Evolutionary conservation across 176 grass and related monocot genomes (phyloP).

Genomic region (Ampelocalamus luodianensis): DNA sequence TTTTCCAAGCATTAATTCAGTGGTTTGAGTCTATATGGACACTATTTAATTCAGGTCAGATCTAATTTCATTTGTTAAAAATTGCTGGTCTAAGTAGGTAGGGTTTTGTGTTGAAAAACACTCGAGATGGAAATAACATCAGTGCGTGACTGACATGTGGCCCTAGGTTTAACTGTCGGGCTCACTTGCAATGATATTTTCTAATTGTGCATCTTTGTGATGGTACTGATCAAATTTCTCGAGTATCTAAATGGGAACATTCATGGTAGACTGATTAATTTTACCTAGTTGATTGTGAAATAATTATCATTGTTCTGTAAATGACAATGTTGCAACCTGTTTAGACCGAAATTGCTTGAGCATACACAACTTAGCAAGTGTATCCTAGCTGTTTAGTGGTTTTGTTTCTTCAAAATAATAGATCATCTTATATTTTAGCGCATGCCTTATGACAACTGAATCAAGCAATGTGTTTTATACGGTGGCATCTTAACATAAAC

Average conservation of each 20-base stretch:
- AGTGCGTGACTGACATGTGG: background rate
- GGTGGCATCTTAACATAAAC: slow-evolving; percentile 43
- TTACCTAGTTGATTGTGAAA: background rate
- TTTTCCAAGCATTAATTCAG: background rate
- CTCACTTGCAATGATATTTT: background rate
- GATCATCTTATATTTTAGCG: background rate
- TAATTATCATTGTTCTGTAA: slow-evolving; percentile 2
- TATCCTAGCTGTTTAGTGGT: background rate
- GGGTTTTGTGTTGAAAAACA: background rate
- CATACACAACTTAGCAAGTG: slow-evolving; percentile 7
- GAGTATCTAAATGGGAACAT: background rate
- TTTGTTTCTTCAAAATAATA: background rate
- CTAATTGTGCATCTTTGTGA: slow-evolving; percentile 4
- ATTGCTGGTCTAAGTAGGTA: background rate
- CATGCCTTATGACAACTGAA: slow-evolving; percentile 16
- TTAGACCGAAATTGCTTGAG: background rate
- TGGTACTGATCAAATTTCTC: background rate
- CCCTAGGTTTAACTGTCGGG: background rate
- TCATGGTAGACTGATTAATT: slow-evolving; percentile 22
- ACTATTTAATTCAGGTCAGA: background rate
- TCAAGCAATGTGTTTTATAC: slow-evolving; percentile 21
- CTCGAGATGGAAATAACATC: background rate
- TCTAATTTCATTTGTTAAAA: background rate
- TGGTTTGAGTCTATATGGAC: background rate
- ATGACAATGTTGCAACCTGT: background rate